phyloP scores from a whole-genome alignment of 352 stramenopile genomes.

The Phytophthora pistaciae region DNA sequence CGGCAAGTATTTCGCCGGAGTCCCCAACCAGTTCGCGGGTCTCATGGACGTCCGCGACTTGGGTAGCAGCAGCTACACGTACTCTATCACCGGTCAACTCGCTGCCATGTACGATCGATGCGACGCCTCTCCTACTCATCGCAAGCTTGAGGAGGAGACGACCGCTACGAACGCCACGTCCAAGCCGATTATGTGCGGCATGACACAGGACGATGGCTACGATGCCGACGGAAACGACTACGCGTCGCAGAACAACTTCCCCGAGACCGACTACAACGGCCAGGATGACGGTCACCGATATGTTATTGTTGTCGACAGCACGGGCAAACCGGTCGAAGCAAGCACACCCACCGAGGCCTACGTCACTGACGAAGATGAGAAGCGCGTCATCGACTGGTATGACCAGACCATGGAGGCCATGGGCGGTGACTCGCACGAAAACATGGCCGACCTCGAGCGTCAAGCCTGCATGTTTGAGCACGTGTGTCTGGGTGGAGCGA shows the following conservation, averaged over 20 bases:
- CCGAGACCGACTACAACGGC: conserved; percentile 32
- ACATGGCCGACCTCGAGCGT: conserved; percentile 50
- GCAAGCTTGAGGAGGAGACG: conserved; percentile 26
- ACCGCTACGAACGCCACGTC: conserved; percentile 7
- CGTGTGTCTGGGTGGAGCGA: conserved; percentile 45
- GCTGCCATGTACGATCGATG: conserved; percentile 54
- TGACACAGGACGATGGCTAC: conserved; percentile 15
- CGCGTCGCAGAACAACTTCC: conserved; percentile 37
- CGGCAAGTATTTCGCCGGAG: conserved; percentile 46
- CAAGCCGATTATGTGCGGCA: not conserved
- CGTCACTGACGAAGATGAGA: conserved; percentile 28
- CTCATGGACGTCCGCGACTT: conserved; percentile 60
- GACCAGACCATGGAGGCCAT: conserved; percentile 36
- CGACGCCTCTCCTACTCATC: conserved; percentile 33
- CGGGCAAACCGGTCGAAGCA: conserved; percentile 22
- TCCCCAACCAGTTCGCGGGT: conserved; percentile 49
- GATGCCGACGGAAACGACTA: conserved; percentile 24
- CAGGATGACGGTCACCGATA: conserved; percentile 29
- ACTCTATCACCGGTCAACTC: conserved; percentile 56
- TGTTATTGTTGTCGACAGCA: conserved; percentile 19
- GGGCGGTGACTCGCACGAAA: conserved; percentile 34
- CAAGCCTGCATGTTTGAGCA: conserved; percentile 57
- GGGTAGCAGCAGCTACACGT: conserved; percentile 65
- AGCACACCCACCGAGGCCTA: too few relatives aligned
- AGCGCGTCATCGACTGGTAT: conserved; percentile 44